A percentile compares a stretch with the other conserved stretches of the same genome.
Conservation (phyloP, 306 rosid species). For the Dryas octopetala region DNA sequence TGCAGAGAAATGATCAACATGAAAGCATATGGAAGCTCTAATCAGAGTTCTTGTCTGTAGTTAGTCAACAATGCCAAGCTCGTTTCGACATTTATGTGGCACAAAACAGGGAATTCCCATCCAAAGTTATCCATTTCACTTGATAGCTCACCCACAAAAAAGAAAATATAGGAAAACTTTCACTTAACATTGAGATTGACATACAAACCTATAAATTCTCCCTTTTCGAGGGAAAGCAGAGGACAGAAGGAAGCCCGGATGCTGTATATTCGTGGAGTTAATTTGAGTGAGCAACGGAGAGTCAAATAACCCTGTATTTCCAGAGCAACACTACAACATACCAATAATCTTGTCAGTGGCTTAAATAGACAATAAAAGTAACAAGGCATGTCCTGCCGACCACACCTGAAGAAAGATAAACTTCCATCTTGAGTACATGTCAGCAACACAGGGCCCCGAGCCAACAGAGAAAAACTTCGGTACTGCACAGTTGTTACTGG, state of each 20-base stretch:
- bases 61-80: not conserved
- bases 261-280: constrained; percentile 80
- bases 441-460: constrained; percentile 87
- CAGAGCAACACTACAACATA: constrained; percentile 66
- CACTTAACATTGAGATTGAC: constrained; percentile 3
- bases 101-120: not conserved
- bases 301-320: constrained; percentile 94
- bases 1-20: not conserved
- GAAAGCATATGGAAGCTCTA: not conserved
- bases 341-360: constrained; percentile 28
- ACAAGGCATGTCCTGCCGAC: constrained; percentile 16
- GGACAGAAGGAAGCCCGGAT: constrained; percentile 94
- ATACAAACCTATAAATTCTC: constrained; percentile 81
- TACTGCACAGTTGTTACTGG: constrained; percentile 83
- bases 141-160: not conserved
- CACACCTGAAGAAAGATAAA: constrained; percentile 90
- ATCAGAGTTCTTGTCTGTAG: not conserved
- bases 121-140: no score
- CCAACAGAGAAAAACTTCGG: constrained; percentile 89
- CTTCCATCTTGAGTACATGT: constrained; percentile 89
- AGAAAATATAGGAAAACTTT: not conserved
- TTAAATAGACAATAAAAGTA: constrained; percentile 17
- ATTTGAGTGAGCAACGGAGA: constrained; percentile 89
- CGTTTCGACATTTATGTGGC: not conserved
- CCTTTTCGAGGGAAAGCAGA: constrained; percentile 93